Conservation (phyloP, 768 basidiomycete species). For the Wakefieldia striispora region DNA sequence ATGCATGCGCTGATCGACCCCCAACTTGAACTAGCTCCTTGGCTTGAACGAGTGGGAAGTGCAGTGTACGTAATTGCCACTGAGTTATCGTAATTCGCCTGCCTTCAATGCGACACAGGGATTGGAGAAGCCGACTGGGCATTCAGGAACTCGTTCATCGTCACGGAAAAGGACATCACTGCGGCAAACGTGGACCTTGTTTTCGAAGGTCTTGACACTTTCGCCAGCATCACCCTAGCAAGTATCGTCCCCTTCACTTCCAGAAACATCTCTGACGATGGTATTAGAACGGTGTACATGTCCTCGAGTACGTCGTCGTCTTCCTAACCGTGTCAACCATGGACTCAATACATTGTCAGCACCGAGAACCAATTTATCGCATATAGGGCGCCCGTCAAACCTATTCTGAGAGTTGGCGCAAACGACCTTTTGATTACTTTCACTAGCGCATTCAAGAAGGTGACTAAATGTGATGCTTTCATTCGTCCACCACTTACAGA, state of each 20-base stretch:
- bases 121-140: slow-evolving; percentile 85
- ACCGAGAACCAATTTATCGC: slow-evolving; percentile 84
- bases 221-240: slow-evolving; percentile 69
- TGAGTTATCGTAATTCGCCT: too few relatives aligned
- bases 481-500: not conserved
- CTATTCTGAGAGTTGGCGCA: slow-evolving; percentile 45
- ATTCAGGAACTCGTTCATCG: slow-evolving; percentile 67
- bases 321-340: not conserved
- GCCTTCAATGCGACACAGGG: slow-evolving; percentile 52
- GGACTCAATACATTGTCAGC: slow-evolving; percentile 32
- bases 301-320: slow-evolving; percentile 49
- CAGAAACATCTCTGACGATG: not conserved
- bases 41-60: slow-evolving; percentile 87
- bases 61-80: slow-evolving; percentile 54
- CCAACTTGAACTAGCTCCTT: slow-evolving; percentile 55
- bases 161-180: slow-evolving; percentile 45
- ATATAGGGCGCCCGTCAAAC: slow-evolving; percentile 61
- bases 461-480: slow-evolving; percentile 15
- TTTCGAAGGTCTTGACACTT: slow-evolving; percentile 92
- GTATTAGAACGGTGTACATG: slow-evolving; percentile 65
- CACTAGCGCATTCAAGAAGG: slow-evolving; percentile 70
- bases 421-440: slow-evolving; percentile 76
- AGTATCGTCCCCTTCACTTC: slow-evolving; percentile 2
- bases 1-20: slow-evolving; percentile 7
- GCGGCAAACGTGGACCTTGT: slow-evolving; percentile 64